Base-by-base conservation (phyloP, 306 rosid genomes). In the Vachellia collinsii region DNA sequence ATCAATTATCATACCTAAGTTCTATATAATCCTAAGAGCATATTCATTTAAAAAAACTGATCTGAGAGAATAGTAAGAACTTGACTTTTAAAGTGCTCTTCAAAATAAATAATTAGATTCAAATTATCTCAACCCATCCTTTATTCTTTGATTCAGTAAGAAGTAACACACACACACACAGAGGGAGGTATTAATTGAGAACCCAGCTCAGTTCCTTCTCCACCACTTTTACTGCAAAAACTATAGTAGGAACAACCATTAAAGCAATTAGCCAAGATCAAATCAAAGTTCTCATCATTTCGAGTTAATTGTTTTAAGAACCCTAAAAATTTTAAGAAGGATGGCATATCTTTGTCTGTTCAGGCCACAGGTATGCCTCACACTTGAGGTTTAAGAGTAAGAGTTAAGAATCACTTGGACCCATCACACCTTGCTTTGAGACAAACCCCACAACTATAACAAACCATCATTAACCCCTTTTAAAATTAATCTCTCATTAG, bases 281-380 rank as follows among this genome's bases (percentile, higher is more conserved):
- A 66, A 81, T 56, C 70, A 74, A 12, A 42, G 70, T 8, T 66
- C 7, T 59, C 47, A 51, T 70, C 73, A 62, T 84, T 36, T 76
- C 71, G 20, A 58, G 64, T 22, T 5, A 22, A 56, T 75, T 3
- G 64, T 53, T 38, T 1, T 1, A 77, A 74, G 68, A 66, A 50
- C 25, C 46, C 50, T 73, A 68, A 58, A 36, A 36, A 51, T 74
- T 74, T 74, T 76, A 9, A 14, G 81, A 85, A 77, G 78, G 99
- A 88, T 95, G 90, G 74, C 62, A 93, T 88, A 86, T 95, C 99
- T 86, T 80, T 89, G 78, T 95, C 98, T 85, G 61, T 90, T 84
- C 88, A 83, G 98, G 85, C 94, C 75, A 84, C 66, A 82, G 77
- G 97, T 90, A 81, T 64, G 88, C 77, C 90, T 95, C 99, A 86